Percentiles rank a stretch among this genome's conserved stretches.
phyloP scores from a whole-genome alignment of 2,329 filamentous ascomycete genomes.

The Diaporthe eres region DNA sequence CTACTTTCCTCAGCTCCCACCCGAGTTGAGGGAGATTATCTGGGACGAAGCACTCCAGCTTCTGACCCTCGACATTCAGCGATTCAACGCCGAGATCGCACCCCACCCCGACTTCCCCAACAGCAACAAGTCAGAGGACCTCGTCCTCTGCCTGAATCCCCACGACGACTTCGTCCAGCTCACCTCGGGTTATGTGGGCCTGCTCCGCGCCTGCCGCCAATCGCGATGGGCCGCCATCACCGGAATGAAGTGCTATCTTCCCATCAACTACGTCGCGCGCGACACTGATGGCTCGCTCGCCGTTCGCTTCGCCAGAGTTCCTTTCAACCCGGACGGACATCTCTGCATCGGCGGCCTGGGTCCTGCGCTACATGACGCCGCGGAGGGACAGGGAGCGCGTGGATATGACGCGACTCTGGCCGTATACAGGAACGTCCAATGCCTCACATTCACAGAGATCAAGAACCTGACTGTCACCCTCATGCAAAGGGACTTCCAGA shows the following conservation, averaged over 20 bases:
- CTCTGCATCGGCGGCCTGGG: background rate
- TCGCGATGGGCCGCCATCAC: background rate
- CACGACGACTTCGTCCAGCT: background rate
- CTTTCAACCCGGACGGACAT: background rate
- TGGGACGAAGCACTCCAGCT: background rate
- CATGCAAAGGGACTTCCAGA: too few relatives aligned
- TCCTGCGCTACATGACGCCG: too few relatives aligned
- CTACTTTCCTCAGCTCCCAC: background rate
- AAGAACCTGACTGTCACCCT: constrained; percentile 1
- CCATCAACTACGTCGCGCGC: background rate
- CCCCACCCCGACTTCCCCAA: background rate
- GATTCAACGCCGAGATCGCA: constrained; percentile 1
- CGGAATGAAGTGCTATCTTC: background rate
- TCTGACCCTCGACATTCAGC: background rate
- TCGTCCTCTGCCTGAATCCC: background rate
- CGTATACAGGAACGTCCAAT: background rate
- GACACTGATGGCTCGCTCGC: background rate
- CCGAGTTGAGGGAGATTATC: background rate
- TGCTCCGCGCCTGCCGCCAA: background rate
- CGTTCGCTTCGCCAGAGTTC: background rate
- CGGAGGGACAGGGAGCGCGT: too few relatives aligned
- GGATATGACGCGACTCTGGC: too few relatives aligned
- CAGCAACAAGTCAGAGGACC: too few relatives aligned
- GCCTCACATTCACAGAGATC: background rate
- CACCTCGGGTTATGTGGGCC: background rate